A percentile compares a stretch with the other conserved stretches of the same genome.
phyloP scores from a whole-genome alignment of 2,329 filamentous ascomycete genomes.

The Aspergillus brunneoviolaceus region DNA sequence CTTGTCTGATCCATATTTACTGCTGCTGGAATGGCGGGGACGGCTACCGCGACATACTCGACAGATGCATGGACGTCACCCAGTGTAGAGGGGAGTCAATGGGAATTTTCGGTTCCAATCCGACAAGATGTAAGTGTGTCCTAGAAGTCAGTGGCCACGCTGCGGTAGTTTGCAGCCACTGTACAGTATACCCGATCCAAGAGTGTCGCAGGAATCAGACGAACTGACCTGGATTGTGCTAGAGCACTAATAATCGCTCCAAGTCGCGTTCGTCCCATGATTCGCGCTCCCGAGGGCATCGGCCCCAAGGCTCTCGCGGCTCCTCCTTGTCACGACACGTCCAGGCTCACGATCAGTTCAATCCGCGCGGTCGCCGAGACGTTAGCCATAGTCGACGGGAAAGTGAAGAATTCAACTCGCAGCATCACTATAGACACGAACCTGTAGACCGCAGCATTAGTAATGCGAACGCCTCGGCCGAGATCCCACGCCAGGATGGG shows the following conservation, averaged over 20 bases:
- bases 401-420: slow-evolving; percentile 40
- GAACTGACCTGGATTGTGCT: slow-evolving; percentile 5
- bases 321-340: slow-evolving; percentile 38
- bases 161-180: background rate
- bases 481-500: slow-evolving; percentile 21
- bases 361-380: slow-evolving; percentile 35
- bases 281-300: slow-evolving; percentile 33
- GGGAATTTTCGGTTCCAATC: slow-evolving; percentile 41
- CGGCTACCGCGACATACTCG: slow-evolving; percentile 40
- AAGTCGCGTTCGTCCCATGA: slow-evolving; percentile 41
- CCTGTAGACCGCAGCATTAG: slow-evolving; percentile 21
- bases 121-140: slow-evolving; percentile 35
- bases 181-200: background rate
- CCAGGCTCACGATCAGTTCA: slow-evolving; percentile 32
- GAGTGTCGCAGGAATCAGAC: background rate
- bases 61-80: slow-evolving; percentile 41
- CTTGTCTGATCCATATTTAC: slow-evolving; percentile 19
- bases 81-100: slow-evolving; percentile 34
- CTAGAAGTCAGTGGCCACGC: background rate
- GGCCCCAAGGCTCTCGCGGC: slow-evolving; percentile 40
- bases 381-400: slow-evolving; percentile 36
- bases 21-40: slow-evolving; percentile 41
- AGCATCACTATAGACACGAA: slow-evolving; percentile 38
- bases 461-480: slow-evolving; percentile 26
- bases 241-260: slow-evolving; percentile 28